Base-by-base conservation (phyloP, 2,329 filamentous ascomycete genomes). In the Penicillium polonicum region DNA sequence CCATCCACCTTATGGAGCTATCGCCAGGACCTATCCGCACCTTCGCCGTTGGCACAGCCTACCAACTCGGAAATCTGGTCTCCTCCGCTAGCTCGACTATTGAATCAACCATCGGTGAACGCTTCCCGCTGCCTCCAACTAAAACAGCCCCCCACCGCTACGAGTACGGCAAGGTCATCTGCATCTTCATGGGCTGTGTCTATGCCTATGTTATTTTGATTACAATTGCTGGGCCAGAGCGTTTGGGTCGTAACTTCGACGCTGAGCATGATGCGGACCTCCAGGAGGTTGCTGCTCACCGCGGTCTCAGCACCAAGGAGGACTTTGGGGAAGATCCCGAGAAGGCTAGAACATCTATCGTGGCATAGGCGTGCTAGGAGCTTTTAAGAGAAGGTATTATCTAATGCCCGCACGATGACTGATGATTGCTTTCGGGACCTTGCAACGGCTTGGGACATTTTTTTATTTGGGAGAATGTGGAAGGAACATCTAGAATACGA, bases 111-210 rank as follows among this genome's bases (percentile, higher is more conserved):
- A 86, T 92, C 38, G 89, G 89, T 36, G 88, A 92, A 74, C 78
- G 80, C 1, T 94, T 91, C 72, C 90, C 90, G 0, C 80, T 95
- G 3, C 80, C 86, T 0, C 77, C 83, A 0, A 82, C 81, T 1
- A 72, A 80, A 19, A 70, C 74, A 1, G 80, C 77, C 0, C 72
- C 76, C 33, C 72, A 75, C 46, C 79, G 88, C 3, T 91, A 88
- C 72, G 78, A 90, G 58, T 95, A 95, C 65, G 91, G 90, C 39
- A 87, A 87, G 65, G 91, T 95, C 10, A 93, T 96, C 62, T 91
- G 88, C 70, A 94, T 95, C 69, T 96, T 96, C 76, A 92, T 96
- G 89, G 92, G 82, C 1, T 91, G 88, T 65, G 91, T 95, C 1
- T 96, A 80, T 65, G 83, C 76, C 2, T 87, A 86, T 69, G 77